Evolutionary conservation across 371 early-diverging fungal genomes (phyloP).

Genomic region (Circinella umbellata): DNA sequence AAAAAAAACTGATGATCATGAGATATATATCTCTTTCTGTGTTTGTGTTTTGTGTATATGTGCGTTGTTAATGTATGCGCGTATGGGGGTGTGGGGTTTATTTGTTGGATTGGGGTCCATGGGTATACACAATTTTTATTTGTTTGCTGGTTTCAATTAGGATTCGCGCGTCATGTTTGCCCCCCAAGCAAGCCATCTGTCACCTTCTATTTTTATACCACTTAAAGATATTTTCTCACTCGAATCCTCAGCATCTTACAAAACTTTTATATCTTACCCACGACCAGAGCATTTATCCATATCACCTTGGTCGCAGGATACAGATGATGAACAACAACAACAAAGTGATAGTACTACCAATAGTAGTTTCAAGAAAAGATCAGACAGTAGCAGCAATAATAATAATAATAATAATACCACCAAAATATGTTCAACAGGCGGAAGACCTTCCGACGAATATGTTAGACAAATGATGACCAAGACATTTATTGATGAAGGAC

Average conservation of each 20-base stretch:
- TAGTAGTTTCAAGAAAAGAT: too few relatives aligned
- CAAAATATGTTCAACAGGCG: constrained; percentile 28
- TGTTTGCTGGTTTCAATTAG: constrained; percentile 17
- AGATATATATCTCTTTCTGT: too few relatives aligned
- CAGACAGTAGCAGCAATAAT: too few relatives aligned
- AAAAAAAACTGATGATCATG: too few relatives aligned
- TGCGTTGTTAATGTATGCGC: too few relatives aligned
- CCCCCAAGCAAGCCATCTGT: constrained; percentile 56
- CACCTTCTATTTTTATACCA: constrained; percentile 67
- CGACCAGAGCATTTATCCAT: constrained; percentile 46
- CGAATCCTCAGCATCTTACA: constrained; percentile 33
- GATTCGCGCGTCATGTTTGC: constrained; percentile 48
- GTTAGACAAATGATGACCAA: constrained; percentile 58
- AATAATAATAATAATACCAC: too few relatives aligned
- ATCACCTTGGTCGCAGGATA: constrained; percentile 55
- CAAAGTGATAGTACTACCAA: background rate
- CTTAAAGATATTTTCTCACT: constrained; percentile 50
- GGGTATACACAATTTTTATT: background rate
- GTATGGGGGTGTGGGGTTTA: too few relatives aligned
- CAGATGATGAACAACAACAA: constrained; percentile 18
- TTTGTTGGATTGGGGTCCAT: background rate
- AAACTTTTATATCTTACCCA: constrained; percentile 37
- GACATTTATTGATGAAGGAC: constrained; percentile 60
- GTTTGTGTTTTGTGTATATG: too few relatives aligned
- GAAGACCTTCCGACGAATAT: constrained; percentile 51